Conservation (phyloP, 2,329 filamentous ascomycete genomes). For the Aspergillus nomiae region DNA sequence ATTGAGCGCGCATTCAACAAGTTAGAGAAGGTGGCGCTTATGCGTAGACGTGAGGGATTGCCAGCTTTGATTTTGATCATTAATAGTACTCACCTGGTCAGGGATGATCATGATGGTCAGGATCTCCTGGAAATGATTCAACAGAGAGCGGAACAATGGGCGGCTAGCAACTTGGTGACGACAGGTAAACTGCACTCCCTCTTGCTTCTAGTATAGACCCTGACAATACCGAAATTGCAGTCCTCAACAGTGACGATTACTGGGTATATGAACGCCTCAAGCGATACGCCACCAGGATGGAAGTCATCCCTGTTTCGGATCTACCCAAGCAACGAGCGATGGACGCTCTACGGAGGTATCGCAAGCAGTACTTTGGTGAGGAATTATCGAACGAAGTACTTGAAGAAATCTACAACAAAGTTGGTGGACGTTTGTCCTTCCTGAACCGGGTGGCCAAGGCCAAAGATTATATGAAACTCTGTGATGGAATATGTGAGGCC, state of each 20-base stretch:
- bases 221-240: conserved; percentile 32
- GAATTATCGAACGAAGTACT: conserved; percentile 55
- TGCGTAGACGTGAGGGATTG: conserved; percentile 59
- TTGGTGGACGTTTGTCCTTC: conserved; percentile 87
- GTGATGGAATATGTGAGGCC: conserved; percentile 68
- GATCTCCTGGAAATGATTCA: conserved; percentile 93
- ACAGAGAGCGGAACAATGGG: conserved; percentile 95
- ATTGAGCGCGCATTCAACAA: conserved; percentile 98
- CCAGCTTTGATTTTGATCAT: conserved; percentile 87
- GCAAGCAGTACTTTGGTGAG: conserved; percentile 75
- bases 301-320: conserved; percentile 84
- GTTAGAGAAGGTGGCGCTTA: conserved; percentile 87
- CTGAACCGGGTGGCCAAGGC: conserved; percentile 89
- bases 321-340: conserved; percentile 78
- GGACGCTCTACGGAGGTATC: conserved; percentile 74
- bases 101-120: conserved; percentile 89
- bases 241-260: conserved; percentile 97
- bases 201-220: background rate
- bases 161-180: conserved; percentile 85
- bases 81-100: conserved; percentile 88
- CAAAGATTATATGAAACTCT: conserved; percentile 74
- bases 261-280: conserved; percentile 98
- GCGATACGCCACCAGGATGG: conserved; percentile 90
- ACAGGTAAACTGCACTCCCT: conserved; percentile 43
- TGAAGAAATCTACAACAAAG: conserved; percentile 78